A percentile compares a stretch with the other conserved stretches of the same genome.
Conservation (phyloP, 352 stramenopile genomes). For the Phytophthora kernoviae region DNA sequence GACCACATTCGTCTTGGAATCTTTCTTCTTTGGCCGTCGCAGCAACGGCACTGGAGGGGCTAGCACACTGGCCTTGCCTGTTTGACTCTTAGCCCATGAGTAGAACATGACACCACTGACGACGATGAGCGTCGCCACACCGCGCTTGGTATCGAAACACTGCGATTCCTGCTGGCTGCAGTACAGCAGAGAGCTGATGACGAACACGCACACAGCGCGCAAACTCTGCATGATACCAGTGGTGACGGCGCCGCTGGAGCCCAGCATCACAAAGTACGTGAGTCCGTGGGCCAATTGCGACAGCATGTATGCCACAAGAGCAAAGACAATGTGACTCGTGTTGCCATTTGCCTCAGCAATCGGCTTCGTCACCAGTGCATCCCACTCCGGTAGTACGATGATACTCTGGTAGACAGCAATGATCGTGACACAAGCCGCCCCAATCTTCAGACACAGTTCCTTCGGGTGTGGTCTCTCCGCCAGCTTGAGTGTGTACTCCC, state of each 20-base stretch:
- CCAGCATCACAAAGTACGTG: slow-evolving; percentile 88
- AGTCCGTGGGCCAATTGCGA: slow-evolving; percentile 83
- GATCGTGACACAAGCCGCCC: slow-evolving; percentile 68
- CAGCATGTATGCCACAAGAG: slow-evolving; percentile 73
- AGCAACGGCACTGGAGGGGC: slow-evolving; percentile 16
- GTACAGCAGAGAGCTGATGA: slow-evolving; percentile 83
- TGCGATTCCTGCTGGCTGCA: slow-evolving; percentile 87
- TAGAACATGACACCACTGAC: slow-evolving; percentile 86
- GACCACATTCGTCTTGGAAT: slow-evolving; percentile 46
- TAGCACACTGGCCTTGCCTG: slow-evolving; percentile 35
- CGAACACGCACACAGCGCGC: slow-evolving; percentile 85
- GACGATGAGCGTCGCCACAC: slow-evolving; percentile 81
- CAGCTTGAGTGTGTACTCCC: slow-evolving; percentile 86
- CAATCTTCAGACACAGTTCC: slow-evolving; percentile 84
- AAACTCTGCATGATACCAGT: slow-evolving; percentile 90
- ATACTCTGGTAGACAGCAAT: slow-evolving; percentile 82
- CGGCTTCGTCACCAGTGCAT: slow-evolving; percentile 73
- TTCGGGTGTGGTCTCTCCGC: slow-evolving; percentile 73
- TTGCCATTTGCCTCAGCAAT: slow-evolving; percentile 79
- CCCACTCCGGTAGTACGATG: slow-evolving; percentile 81
- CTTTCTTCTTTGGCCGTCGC: slow-evolving; percentile 21
- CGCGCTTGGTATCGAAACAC: slow-evolving; percentile 85
- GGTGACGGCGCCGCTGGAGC: slow-evolving; percentile 79
- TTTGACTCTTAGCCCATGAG: slow-evolving; percentile 82
- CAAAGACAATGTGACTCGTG: slow-evolving; percentile 58